Percentiles rank a stretch among this genome's conserved stretches.
Evolutionary conservation across 371 early-diverging fungal genomes (phyloP).

Genomic region (Mucor circinelloides): DNA sequence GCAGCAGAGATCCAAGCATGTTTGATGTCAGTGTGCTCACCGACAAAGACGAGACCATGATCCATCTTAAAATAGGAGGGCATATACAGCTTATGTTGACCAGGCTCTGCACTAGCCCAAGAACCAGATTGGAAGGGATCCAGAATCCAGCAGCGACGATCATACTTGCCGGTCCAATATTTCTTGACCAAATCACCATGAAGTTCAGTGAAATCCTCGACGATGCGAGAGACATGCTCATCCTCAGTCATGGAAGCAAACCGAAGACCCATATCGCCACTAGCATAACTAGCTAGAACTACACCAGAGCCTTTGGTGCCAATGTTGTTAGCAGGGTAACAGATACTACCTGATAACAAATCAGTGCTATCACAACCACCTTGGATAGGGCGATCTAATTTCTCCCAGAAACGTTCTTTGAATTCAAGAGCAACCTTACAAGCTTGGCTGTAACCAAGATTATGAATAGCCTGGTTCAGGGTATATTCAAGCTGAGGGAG

Average conservation of each 20-base stretch:
- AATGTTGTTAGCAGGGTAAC: conserved; percentile 36
- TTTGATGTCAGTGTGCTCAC: conserved; percentile 41
- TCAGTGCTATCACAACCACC: conserved; percentile 39
- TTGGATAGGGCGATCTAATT: conserved; percentile 30
- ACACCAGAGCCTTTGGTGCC: conserved; percentile 33
- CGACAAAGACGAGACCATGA: conserved; percentile 34
- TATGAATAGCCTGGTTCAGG: conserved; percentile 24
- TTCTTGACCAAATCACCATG: conserved; percentile 36
- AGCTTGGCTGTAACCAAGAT: conserved; percentile 26
- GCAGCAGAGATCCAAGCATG: conserved; percentile 39
- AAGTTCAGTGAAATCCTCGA: conserved; percentile 35
- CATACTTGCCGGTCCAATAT: conserved; percentile 35
- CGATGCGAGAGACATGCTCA: conserved; percentile 30
- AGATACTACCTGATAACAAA: conserved; percentile 21
- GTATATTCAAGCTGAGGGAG: conserved; percentile 36
- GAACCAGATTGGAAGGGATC: conserved; percentile 33
- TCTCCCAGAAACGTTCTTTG: conserved; percentile 39
- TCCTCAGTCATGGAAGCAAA: conserved; percentile 39
- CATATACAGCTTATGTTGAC: conserved; percentile 37
- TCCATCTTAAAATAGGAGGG: conserved; percentile 34
- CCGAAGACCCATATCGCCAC: conserved; percentile 26
- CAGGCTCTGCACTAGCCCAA: conserved; percentile 28
- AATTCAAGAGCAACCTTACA: conserved; percentile 39
- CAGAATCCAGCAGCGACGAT: conserved; percentile 31
- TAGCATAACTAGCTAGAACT: conserved; percentile 35